A percentile compares a stretch with the other conserved stretches of the same genome.
phyloP scores from a whole-genome alignment of 75 land plant species.

The Selaginella tamariscina region DNA sequence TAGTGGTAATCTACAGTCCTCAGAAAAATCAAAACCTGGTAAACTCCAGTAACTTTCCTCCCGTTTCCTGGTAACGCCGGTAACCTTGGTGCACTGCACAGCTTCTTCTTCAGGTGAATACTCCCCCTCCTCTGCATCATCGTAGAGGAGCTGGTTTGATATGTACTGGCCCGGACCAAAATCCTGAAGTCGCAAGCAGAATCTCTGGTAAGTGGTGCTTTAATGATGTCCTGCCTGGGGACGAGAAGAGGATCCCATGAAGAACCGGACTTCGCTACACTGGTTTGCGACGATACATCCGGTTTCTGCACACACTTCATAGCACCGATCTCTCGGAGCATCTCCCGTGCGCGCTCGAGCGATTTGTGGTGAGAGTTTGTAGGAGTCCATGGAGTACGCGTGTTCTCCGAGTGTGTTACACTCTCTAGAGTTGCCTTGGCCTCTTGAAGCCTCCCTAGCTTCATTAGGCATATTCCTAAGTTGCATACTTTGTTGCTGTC shows the following conservation, averaged over 20 bases:
- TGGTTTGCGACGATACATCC: neutral
- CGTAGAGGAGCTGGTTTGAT: neutral
- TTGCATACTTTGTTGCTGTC: slow-evolving; percentile 8
- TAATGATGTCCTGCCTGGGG: neutral
- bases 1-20: neutral
- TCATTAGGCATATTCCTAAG: slow-evolving; percentile 7
- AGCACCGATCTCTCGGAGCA: neutral
- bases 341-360: neutral
- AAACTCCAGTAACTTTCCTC: too few species aligned
- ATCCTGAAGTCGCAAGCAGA: neutral
- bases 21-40: too few species aligned
- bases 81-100: neutral
- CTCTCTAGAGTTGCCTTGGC: slow-evolving; percentile 15
- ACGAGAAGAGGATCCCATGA: neutral
- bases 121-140: neutral
- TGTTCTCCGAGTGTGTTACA: too few species aligned
- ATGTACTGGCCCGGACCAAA: neutral
- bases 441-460: neutral
- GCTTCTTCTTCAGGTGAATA: neutral
- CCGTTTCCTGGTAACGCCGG: too few species aligned
- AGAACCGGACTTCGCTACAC: neutral
- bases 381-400: neutral
- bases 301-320: neutral
- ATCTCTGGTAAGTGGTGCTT: neutral
- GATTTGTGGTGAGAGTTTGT: neutral